These are phyloP conservation scores for Penicillium paneum DNA, from an alignment of 2,329 filamentous ascomycete genomes.

Conservation along the genomic window DNA sequence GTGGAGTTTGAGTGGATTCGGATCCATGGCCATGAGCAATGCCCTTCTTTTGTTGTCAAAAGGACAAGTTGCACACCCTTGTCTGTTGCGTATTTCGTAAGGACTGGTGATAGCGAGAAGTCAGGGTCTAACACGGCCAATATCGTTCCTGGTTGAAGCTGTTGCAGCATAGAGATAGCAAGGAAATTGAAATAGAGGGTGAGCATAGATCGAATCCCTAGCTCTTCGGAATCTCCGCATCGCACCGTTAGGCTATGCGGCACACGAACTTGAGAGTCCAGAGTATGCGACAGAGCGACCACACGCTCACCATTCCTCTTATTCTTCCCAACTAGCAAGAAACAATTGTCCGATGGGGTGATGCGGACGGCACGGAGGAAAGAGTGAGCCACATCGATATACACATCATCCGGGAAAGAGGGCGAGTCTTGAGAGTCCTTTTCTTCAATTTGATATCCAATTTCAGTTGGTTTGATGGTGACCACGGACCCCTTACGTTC, in stretches of 20 bases:
- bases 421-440: background rate
- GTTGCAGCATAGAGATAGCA: constrained; percentile 7
- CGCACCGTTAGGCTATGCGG: constrained; percentile 1
- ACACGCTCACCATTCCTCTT: background rate
- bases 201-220: constrained; percentile 11
- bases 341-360: constrained; percentile 5
- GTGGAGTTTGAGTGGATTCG: constrained; percentile 15
- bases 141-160: constrained; percentile 4
- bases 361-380: constrained; percentile 15
- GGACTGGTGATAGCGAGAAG: constrained; percentile 13
- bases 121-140: constrained; percentile 20
- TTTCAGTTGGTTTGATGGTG: constrained; percentile 1
- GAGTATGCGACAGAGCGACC: constrained; percentile 9
- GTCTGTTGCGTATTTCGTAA: constrained; percentile 11
- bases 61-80: constrained; percentile 15
- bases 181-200: constrained; percentile 16
- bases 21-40: constrained; percentile 15
- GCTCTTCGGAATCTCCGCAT: constrained; percentile 3
- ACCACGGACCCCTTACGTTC: constrained; percentile 4
- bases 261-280: constrained; percentile 13
- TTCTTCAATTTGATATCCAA: constrained; percentile 14
- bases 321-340: constrained; percentile 15
- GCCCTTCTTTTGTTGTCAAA: constrained; percentile 14
- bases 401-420: background rate
- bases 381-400: constrained; percentile 12